These are phyloP conservation scores for Trebouxia sp. DNA, from an alignment of 139 green algal species.

Conservation along the genomic window DNA sequence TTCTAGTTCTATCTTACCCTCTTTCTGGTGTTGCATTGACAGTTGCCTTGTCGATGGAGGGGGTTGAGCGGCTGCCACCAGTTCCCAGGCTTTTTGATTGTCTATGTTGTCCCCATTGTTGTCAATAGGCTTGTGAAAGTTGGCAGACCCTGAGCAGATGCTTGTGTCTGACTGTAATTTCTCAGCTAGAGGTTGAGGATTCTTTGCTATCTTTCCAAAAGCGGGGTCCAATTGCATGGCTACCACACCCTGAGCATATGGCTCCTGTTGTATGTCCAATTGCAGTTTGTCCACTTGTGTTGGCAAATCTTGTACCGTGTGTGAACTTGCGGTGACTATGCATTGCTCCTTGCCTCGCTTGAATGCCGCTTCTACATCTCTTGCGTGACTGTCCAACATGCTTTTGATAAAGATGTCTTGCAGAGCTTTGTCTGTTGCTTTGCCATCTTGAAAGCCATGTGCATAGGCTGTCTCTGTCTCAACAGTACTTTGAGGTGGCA, in stretches of 20 bases:
- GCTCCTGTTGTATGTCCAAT: neutral
- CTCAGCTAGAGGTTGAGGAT: neutral
- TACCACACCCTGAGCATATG: slow-evolving; percentile 6
- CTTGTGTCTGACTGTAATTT: slow-evolving; percentile 11
- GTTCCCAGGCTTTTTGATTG: neutral
- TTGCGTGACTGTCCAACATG: slow-evolving; percentile 17
- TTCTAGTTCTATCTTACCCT: slow-evolving; percentile 10
- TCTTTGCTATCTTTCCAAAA: neutral
- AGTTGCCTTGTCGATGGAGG: slow-evolving; percentile 13
- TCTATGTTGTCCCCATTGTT: neutral
- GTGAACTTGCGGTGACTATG: neutral
- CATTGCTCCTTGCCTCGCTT: slow-evolving; percentile 3
- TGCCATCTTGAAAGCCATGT: slow-evolving; percentile 19
- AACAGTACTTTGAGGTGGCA: slow-evolving; percentile 6
- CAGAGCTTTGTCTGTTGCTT: slow-evolving; percentile 10
- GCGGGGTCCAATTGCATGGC: neutral
- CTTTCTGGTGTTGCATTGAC: slow-evolving; percentile 2
- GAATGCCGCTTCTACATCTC: neutral
- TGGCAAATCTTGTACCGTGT: slow-evolving; percentile 5
- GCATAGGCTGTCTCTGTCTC: slow-evolving; percentile 10
- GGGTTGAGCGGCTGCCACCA: slow-evolving; percentile 3
- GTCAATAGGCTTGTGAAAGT: neutral
- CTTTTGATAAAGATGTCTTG: slow-evolving; percentile 4
- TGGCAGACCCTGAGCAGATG: slow-evolving; percentile 8
- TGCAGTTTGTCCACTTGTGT: neutral